Base-by-base conservation (phyloP, 176 grass and related monocot genomes). In the Puccinellia tenuiflora region DNA sequence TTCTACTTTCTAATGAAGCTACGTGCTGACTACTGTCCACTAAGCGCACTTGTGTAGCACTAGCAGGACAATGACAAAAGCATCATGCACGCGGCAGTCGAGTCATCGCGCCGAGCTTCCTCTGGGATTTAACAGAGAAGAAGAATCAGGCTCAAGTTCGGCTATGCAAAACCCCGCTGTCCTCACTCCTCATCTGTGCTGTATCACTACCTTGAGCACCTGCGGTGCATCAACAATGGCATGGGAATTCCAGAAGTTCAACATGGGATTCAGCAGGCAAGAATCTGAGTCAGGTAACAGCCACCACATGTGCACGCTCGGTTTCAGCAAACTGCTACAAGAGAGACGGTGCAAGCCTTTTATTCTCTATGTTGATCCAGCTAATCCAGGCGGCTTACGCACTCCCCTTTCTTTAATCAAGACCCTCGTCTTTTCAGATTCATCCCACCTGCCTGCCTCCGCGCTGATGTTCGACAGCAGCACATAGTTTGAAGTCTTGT, bases 391-490 rank as follows among this genome's bases (percentile, higher is more conserved):
- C 10, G 60, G 79, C 79, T 94, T 94, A 68, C 46, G 54, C 25
- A 84, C 83, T 54, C 83, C 79, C 29, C 81, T 88, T 59, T 90
- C 78, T 71, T 88, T 73, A 66, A 93, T 88, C 67, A 80, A 84
- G 88, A 73, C 55, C 83, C 85, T 88, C 38, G 80, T 62, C 25
- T 87, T 90, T 68, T 90, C 88, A 86, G 81, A 79, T 80, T 88
- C 92, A 77, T 86, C 80, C 92, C 88, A 94, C 43, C 71, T 86
- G 11, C 92, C 76, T 46, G 76, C 83, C 47, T 94, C 92, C 3
- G 83, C 85, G 52, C 73, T 80, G 40, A 93, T 86, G 79, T 90
- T 90, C 20, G 91, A 93, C 62, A 93, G 37, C 30, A 93, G 24
- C 22, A 93, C 85, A 76, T 86, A 90, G 55, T 88, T 93, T 64